phyloP scores from a whole-genome alignment of 768 basidiomycete species.

The Albatrellus ellisii region DNA sequence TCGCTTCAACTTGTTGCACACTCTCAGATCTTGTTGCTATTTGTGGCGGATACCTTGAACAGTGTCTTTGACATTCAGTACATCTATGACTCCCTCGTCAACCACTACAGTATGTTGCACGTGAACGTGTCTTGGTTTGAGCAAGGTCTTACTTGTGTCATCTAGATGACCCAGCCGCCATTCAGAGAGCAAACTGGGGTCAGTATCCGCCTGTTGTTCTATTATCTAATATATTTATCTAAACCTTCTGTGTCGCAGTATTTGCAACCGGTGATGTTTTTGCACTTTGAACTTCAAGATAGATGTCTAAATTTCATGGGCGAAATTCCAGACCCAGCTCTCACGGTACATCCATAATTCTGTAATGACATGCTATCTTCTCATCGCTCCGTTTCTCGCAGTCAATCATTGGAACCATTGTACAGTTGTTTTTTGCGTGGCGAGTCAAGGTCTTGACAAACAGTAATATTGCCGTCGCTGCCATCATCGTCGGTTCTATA shows the following conservation, averaged over 20 bases:
- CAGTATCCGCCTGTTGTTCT: background rate
- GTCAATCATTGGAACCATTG: slow-evolving; percentile 5
- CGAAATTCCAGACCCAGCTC: slow-evolving; percentile 3
- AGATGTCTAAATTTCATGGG: background rate
- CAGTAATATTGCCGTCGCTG: background rate
- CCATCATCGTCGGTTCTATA: slow-evolving; percentile 1
- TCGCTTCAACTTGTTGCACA: background rate
- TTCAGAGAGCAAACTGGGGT: slow-evolving; percentile 6
- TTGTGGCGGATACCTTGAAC: slow-evolving; percentile 7
- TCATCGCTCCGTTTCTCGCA: background rate
- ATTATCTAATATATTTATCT: background rate
- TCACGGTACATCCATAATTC: slow-evolving; percentile 2
- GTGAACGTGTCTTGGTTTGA: background rate
- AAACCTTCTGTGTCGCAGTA: background rate
- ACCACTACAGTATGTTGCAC: slow-evolving; percentile 4
- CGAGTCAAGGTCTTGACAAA: slow-evolving; percentile 5
- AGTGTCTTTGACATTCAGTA: slow-evolving; percentile 6
- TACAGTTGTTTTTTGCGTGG: slow-evolving; percentile 10
- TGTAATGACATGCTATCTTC: background rate
- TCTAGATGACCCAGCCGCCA: slow-evolving; percentile 3
- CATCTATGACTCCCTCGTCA: slow-evolving; percentile 6
- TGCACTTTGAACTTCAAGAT: background rate
- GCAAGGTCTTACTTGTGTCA: background rate
- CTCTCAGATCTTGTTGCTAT: slow-evolving; percentile 1
- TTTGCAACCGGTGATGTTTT: slow-evolving; percentile 4